Evolutionary conservation across 2,329 filamentous ascomycete species (phyloP).

Genomic region (Fusarium palustre): DNA sequence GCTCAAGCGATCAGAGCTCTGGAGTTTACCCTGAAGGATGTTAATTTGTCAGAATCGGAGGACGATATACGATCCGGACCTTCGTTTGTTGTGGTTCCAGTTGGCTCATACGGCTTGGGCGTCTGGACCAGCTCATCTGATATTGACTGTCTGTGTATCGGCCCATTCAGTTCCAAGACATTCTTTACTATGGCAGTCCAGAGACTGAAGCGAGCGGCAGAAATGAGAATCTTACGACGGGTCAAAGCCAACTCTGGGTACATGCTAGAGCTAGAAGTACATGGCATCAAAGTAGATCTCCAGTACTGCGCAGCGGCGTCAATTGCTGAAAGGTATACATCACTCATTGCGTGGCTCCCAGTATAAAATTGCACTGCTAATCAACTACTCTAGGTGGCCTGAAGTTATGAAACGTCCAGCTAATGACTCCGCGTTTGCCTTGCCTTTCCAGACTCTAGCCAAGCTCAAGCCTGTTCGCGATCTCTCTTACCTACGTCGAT

Average conservation of each 20-base stretch:
- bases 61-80: slow-evolving; percentile 38
- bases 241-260: slow-evolving; percentile 69
- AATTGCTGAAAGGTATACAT: slow-evolving; percentile 61
- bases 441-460: slow-evolving; percentile 66
- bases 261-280: slow-evolving; percentile 73
- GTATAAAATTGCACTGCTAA: background rate
- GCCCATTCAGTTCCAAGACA: slow-evolving; percentile 68
- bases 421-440: slow-evolving; percentile 64
- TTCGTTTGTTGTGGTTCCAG: slow-evolving; percentile 65
- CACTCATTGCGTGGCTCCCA: background rate
- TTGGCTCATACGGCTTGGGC: slow-evolving; percentile 74
- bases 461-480: slow-evolving; percentile 75
- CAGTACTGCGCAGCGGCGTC: slow-evolving; percentile 72
- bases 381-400: slow-evolving; percentile 55
- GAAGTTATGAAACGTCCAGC: slow-evolving; percentile 60
- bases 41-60: slow-evolving; percentile 27
- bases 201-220: slow-evolving; percentile 62
- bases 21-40: slow-evolving; percentile 55
- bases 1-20: slow-evolving; percentile 60
- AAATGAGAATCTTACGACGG: slow-evolving; percentile 65
- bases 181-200: slow-evolving; percentile 71
- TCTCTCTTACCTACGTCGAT: slow-evolving; percentile 68
- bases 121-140: slow-evolving; percentile 72
- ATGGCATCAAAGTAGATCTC: slow-evolving; percentile 69
- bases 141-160: slow-evolving; percentile 74